These are phyloP conservation scores for Notholithocarpus densiflorus DNA, from an alignment of 306 rosid species.

Conservation along the genomic window DNA sequence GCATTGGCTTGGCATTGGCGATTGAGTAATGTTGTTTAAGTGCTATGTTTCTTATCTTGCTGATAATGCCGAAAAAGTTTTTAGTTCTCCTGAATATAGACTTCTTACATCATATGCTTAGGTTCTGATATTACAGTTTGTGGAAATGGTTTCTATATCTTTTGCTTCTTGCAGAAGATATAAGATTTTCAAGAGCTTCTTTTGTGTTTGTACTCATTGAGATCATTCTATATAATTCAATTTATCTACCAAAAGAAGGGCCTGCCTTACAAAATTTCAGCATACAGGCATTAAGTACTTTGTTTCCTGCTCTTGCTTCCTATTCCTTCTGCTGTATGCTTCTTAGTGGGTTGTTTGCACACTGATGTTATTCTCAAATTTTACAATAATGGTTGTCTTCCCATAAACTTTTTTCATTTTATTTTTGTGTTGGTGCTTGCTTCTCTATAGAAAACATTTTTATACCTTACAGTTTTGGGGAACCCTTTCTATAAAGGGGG, in stretches of 20 bases:
- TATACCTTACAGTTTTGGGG: background rate
- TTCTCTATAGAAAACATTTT: background rate
- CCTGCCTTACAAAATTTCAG: background rate
- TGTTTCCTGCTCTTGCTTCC: conserved; percentile 13
- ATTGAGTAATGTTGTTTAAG: background rate
- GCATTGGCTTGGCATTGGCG: background rate
- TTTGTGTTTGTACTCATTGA: background rate
- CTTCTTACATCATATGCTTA: background rate
- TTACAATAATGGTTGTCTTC: background rate
- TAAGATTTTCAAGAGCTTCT: conserved; percentile 13
- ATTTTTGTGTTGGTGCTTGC: conserved; percentile 5
- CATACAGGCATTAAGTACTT: conserved; percentile 10
- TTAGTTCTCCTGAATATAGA: background rate
- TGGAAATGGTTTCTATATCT: conserved; percentile 4
- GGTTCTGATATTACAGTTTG: background rate
- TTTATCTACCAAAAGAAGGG: background rate
- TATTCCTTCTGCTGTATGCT: background rate
- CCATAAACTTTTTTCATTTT: background rate
- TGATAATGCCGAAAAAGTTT: background rate
- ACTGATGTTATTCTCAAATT: background rate
- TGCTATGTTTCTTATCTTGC: background rate
- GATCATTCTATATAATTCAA: background rate
- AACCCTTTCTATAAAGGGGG: background rate
- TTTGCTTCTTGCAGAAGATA: conserved; percentile 2
- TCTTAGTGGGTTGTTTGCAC: background rate